A percentile compares a stretch with the other conserved stretches of the same genome.
Evolutionary conservation across 2,329 filamentous ascomycete genomes (phyloP).

Genomic region (Tothia fuscella): DNA sequence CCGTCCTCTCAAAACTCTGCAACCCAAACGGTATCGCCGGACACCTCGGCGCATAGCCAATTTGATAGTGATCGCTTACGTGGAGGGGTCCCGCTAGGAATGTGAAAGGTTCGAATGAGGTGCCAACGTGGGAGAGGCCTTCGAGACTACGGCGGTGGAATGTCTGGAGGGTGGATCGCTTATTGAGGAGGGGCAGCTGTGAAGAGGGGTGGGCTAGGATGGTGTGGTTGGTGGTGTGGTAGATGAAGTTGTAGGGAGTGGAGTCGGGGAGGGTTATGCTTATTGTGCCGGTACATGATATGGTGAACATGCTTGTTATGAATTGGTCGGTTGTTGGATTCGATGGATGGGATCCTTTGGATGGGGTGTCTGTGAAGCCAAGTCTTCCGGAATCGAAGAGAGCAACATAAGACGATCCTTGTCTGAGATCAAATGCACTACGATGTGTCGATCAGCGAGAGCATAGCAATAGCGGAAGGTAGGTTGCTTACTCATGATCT

Average conservation of each 20-base stretch:
- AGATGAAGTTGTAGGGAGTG: background rate
- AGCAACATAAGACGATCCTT: background rate
- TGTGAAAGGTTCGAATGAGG: background rate
- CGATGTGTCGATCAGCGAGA: background rate
- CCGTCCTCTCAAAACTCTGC: background rate
- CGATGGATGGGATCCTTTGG: background rate
- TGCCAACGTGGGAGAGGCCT: too few relatives aligned
- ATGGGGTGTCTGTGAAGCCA: background rate
- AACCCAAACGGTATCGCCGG: slow-evolving; percentile 4
- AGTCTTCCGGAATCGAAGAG: slow-evolving; percentile 3
- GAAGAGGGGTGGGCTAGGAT: background rate
- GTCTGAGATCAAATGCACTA: background rate
- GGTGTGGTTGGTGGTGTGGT: background rate
- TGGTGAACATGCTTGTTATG: background rate
- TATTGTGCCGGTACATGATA: background rate
- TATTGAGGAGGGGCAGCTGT: too few relatives aligned
- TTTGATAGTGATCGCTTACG: slow-evolving; percentile 6
- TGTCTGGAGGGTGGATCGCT: too few relatives aligned
- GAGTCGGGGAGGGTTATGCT: slow-evolving; percentile 5
- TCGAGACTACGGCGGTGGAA: too few relatives aligned
- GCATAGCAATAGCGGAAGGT: background rate
- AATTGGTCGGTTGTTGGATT: background rate
- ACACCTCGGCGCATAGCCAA: slow-evolving; percentile 4
- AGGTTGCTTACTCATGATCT: background rate
- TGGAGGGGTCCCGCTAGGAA: slow-evolving; percentile 3